A percentile compares a stretch with the other conserved stretches of the same genome.
These are phyloP conservation scores for Pisolithus orientalis DNA, from an alignment of 768 basidiomycete species.

Conservation along the genomic window DNA sequence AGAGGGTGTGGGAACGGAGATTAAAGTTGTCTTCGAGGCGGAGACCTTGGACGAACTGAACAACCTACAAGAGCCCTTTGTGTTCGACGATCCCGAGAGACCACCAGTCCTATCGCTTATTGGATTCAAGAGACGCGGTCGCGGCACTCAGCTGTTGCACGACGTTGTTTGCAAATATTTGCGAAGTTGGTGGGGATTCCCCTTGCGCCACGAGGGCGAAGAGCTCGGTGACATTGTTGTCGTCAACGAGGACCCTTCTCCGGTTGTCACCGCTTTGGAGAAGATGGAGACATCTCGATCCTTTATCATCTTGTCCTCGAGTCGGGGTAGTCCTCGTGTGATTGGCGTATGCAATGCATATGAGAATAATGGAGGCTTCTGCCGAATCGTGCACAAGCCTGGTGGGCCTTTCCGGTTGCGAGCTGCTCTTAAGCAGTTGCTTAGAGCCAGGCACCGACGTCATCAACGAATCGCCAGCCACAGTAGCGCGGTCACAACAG, in stretches of 20 bases:
- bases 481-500: conserved; percentile 10
- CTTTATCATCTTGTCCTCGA: conserved; percentile 70
- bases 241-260: conserved; percentile 68
- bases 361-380: conserved; percentile 80
- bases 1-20: conserved; percentile 86
- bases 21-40: conserved; percentile 78
- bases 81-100: conserved; percentile 31
- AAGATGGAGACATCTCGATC: conserved; percentile 53
- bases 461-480: conserved; percentile 19
- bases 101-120: conserved; percentile 59
- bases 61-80: conserved; percentile 41
- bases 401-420: conserved; percentile 75
- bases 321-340: conserved; percentile 57
- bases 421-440: conserved; percentile 47
- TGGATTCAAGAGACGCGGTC: conserved; percentile 61
- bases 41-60: conserved; percentile 45
- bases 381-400: conserved; percentile 86
- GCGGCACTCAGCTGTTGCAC: conserved; percentile 62
- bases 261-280: conserved; percentile 51
- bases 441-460: conserved; percentile 27
- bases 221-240: conserved; percentile 68
- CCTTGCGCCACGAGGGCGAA: conserved; percentile 32
- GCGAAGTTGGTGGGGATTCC: conserved; percentile 72
- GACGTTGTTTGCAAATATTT: conserved; percentile 62
- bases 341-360: conserved; percentile 63